phyloP scores from a whole-genome alignment of 2,329 filamentous ascomycete species.

The Lecanicillium sp. region DNA sequence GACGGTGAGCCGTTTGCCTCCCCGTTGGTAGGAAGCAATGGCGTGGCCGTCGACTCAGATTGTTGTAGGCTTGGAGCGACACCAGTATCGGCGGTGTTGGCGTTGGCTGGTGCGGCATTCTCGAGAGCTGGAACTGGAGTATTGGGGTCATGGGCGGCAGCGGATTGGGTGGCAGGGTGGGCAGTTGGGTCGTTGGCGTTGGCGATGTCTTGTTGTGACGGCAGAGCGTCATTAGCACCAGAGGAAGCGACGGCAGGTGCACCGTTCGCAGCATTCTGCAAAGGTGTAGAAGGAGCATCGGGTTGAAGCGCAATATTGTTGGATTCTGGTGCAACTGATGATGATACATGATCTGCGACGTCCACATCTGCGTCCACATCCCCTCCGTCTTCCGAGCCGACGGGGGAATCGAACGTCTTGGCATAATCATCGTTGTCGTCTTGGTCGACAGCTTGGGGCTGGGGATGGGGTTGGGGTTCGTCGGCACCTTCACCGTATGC shows the following conservation, averaged over 20 bases:
- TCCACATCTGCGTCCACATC: conserved; percentile 23
- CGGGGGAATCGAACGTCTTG: conserved; percentile 43
- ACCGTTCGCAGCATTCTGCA: conserved; percentile 17
- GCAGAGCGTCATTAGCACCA: conserved; percentile 17
- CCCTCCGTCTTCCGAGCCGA: conserved; percentile 26
- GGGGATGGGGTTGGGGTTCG: conserved; percentile 18
- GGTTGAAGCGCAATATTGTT: conserved; percentile 31
- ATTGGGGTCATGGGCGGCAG: conserved; percentile 5
- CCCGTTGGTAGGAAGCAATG: conserved; percentile 7
- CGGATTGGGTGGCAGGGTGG: conserved; percentile 7
- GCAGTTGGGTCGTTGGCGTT: conserved; percentile 11
- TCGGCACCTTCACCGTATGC: conserved; percentile 34
- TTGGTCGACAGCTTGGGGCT: conserved; percentile 16
- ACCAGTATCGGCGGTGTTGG: not conserved
- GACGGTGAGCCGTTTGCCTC: conserved; percentile 22
- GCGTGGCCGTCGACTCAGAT: no score
- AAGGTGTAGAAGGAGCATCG: conserved; percentile 24
- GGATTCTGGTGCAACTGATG: conserved; percentile 33
- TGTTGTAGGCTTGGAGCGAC: no score
- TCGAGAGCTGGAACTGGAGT: no score
- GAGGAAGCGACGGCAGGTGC: conserved; percentile 18
- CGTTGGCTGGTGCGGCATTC: no score
- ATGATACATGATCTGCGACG: conserved; percentile 37
- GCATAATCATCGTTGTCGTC: conserved; percentile 36
- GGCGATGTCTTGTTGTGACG: conserved; percentile 16